Evolutionary conservation across 768 basidiomycete species (phyloP), one percentile per base, ranked within the genome.

Genomic region (Boletus reticulatus): DNA sequence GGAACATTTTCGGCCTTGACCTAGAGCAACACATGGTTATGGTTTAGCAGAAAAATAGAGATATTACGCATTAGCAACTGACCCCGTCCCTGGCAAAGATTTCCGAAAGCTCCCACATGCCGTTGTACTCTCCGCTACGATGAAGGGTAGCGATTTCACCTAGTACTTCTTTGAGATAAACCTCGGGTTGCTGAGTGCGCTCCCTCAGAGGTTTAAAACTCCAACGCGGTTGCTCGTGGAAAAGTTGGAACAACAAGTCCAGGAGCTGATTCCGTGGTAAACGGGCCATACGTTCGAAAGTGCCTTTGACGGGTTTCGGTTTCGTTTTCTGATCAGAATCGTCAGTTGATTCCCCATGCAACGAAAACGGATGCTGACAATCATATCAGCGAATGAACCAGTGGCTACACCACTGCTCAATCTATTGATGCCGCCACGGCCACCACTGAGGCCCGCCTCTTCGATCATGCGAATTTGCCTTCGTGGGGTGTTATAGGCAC

Each of bases 241-340:
- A 98, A 7, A 86, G 76, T 3, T 73, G 62, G 73, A 95, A 95
- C 41, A 97, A 78, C 52, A 87, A 74, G 69, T 97, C 92, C 70
- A 93, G 78, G 9, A 97, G 81, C 66, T 95, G 89, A 73, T 93
- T 89, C 52, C 88, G 80, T 7, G 92, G 92, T 73, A 97, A 86
- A 68, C 94, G 90, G n/a, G 89, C 87, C 83, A 91, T 89, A 62
- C 90, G 88, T 72, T 94, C 92, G 74, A 89, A 89, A 14, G 81
- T 75, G 29, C 87, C 87, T 62, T 90, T 89, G 17, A 78, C 70
- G 2, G 76, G 78, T 68, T 88, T 90, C 38, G 75, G 80, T 72
- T 87, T 90, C 16, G 83, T 77, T 79, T 82, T 83, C 87, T 70
- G 32, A 58, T 41, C 22, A 42, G 39, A 45, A 49, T 36, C 47